Percentiles rank a stretch among this genome's conserved stretches.
Evolutionary conservation across 306 rosid species (phyloP).

Genomic region (Fagus sylvatica): DNA sequence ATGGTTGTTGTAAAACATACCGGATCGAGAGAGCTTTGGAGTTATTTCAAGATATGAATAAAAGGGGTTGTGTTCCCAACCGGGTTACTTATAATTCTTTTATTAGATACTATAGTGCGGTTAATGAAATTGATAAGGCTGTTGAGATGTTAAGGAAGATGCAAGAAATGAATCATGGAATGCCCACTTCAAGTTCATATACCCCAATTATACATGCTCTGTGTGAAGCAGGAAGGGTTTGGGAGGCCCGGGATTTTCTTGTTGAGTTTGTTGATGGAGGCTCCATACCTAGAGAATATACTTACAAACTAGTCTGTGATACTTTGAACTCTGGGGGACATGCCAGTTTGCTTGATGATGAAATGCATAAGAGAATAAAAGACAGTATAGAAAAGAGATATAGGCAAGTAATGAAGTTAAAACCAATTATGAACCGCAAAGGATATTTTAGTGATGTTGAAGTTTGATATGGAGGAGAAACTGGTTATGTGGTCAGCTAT

Average conservation of each 20-base stretch:
- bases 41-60: constrained; percentile 78
- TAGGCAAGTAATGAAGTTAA: constrained; percentile 44
- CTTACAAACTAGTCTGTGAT: constrained; percentile 64
- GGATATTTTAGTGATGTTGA: constrained; percentile 44
- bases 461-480: constrained; percentile 26
- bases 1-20: constrained; percentile 83
- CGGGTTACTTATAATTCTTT: constrained; percentile 73
- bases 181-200: constrained; percentile 63
- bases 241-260: constrained; percentile 66
- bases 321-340: constrained; percentile 44
- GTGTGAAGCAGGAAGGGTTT: constrained; percentile 66
- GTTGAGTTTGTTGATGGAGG: constrained; percentile 76
- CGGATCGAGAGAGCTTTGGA: constrained; percentile 71
- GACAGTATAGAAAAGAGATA: constrained; percentile 57
- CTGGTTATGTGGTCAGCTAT: not conserved
- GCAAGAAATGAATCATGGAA: constrained; percentile 57
- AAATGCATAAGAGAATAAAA: constrained; percentile 52
- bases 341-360: constrained; percentile 37
- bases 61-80: constrained; percentile 64
- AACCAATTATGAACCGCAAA: constrained; percentile 67
- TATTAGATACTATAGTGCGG: constrained; percentile 70
- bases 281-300: constrained; percentile 71
- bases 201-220: constrained; percentile 78
- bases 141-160: constrained; percentile 65
- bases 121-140: constrained; percentile 78